phyloP scores from a whole-genome alignment of 768 basidiomycete genomes.

The Podaxis sp. region DNA sequence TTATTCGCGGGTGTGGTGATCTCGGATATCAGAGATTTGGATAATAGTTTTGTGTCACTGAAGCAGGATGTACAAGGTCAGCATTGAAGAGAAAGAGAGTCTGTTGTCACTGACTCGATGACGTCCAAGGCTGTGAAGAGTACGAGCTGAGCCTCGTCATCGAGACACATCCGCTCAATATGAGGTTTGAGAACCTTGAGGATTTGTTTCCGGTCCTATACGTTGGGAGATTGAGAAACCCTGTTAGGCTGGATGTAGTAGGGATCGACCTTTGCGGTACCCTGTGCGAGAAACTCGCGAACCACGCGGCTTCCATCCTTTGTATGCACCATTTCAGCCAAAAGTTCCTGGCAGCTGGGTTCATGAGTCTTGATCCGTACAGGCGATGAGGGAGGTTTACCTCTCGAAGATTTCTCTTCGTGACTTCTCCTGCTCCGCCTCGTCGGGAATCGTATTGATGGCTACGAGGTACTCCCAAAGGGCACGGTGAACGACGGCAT shows the following conservation, averaged over 20 bases:
- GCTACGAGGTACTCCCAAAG: slow-evolving; percentile 81
- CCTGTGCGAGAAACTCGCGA: slow-evolving; percentile 78
- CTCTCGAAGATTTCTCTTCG: slow-evolving; percentile 79
- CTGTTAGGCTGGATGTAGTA: neutral
- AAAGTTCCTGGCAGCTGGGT: slow-evolving; percentile 70
- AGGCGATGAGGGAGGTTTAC: slow-evolving; percentile 30
- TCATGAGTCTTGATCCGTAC: slow-evolving; percentile 3
- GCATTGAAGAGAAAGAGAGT: neutral
- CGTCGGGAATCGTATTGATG: slow-evolving; percentile 52
- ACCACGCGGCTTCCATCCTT: slow-evolving; percentile 86
- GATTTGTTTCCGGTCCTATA: slow-evolving; percentile 85
- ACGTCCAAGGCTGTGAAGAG: slow-evolving; percentile 88
- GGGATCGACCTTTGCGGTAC: slow-evolving; percentile 68
- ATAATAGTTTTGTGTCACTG: slow-evolving; percentile 88
- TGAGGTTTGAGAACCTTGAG: slow-evolving; percentile 88
- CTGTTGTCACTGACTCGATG: slow-evolving; percentile 62
- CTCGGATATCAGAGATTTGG: slow-evolving; percentile 73
- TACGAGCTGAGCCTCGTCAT: slow-evolving; percentile 88
- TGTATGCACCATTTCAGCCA: slow-evolving; percentile 93
- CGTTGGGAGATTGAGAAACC: neutral
- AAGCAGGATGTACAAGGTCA: neutral
- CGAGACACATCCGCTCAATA: slow-evolving; percentile 80
- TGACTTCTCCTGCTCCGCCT: slow-evolving; percentile 66
- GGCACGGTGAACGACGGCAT: slow-evolving; percentile 83
- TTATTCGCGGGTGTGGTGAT: slow-evolving; percentile 56